Percentiles rank a stretch among this genome's conserved stretches.
Evolutionary conservation across 2,329 filamentous ascomycete genomes (phyloP).

Genomic region (Coniosporium tulheliwenetii): DNA sequence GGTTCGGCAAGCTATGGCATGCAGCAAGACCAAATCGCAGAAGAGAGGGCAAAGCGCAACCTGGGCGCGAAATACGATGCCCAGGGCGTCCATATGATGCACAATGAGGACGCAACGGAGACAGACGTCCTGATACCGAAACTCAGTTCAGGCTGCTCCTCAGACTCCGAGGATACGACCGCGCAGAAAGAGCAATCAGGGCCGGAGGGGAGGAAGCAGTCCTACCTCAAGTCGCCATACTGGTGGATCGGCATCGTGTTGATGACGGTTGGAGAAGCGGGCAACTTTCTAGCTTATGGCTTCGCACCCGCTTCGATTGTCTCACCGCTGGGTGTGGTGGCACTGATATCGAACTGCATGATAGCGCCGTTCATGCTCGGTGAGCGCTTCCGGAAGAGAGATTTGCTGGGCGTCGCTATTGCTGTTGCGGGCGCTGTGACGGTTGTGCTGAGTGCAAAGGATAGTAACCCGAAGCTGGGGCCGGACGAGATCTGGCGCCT

Average conservation of each 20-base stretch:
- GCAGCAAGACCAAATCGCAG: constrained; percentile 16
- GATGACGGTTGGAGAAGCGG: constrained; percentile 84
- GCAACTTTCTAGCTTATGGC: constrained; percentile 93
- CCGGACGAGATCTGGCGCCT: constrained; percentile 81
- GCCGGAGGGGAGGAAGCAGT: constrained; percentile 37
- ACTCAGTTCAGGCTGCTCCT: constrained; percentile 29
- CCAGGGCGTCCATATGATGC: constrained; percentile 1
- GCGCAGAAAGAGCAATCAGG: constrained; percentile 11
- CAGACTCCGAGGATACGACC: constrained; percentile 16
- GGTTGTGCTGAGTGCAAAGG: constrained; percentile 81
- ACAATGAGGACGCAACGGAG: constrained; percentile 21
- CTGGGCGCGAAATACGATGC: constrained; percentile 2
- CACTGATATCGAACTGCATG: constrained; percentile 88
- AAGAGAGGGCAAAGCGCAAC: constrained; percentile 13
- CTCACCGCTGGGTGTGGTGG: constrained; percentile 90
- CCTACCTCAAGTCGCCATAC: constrained; percentile 79
- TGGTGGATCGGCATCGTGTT: constrained; percentile 93
- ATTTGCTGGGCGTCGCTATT: constrained; percentile 77
- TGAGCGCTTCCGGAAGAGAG: constrained; percentile 69
- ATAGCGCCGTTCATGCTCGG: constrained; percentile 91
- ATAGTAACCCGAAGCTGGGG: constrained; percentile 77
- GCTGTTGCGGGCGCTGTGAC: constrained; percentile 79
- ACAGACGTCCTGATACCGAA: constrained; percentile 38
- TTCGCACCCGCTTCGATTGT: constrained; percentile 97
- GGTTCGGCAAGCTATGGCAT: constrained; percentile 27